These are phyloP conservation scores for Bathelium albidoporum DNA, from an alignment of 495 filamentous ascomycete species.

Conservation along the genomic window DNA sequence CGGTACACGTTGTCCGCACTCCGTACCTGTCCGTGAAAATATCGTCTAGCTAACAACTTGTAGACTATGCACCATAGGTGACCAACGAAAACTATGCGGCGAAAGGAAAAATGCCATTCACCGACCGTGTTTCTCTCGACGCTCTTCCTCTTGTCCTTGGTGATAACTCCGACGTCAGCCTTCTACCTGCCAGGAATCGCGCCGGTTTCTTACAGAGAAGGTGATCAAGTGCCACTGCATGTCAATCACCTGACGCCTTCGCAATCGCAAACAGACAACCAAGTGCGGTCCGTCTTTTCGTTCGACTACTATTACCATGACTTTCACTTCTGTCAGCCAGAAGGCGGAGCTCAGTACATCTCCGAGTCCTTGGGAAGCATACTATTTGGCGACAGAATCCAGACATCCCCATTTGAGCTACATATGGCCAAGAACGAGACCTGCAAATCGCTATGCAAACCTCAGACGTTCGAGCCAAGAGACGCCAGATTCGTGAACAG, in stretches of 20 bases:
- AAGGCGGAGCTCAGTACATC: conserved; percentile 60
- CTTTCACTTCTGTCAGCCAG: conserved; percentile 78
- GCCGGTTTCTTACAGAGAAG: conserved; percentile 74
- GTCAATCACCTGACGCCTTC: conserved; percentile 89
- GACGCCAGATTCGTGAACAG: conserved; percentile 71
- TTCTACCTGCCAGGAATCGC: conserved; percentile 97
- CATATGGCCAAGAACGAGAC: conserved; percentile 74
- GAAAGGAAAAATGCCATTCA: background rate
- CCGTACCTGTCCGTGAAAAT: too few relatives aligned
- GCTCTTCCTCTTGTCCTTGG: conserved; percentile 28
- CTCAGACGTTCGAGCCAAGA: conserved; percentile 52
- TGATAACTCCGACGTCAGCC: conserved; percentile 47
- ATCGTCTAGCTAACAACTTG: background rate
- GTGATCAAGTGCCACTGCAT: conserved; percentile 71
- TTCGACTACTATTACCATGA: conserved; percentile 88
- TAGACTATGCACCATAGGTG: background rate
- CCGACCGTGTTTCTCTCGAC: conserved; percentile 8
- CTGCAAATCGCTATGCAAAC: conserved; percentile 67
- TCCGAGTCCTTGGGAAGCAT: conserved; percentile 92
- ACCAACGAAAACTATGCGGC: background rate
- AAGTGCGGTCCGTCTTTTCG: conserved; percentile 79
- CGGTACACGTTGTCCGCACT: too few relatives aligned
- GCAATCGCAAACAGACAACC: conserved; percentile 59
- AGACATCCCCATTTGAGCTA: conserved; percentile 80
- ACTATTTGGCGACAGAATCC: conserved; percentile 90